These are phyloP conservation scores for Vitis hybrid DNA, from an alignment of 177 flowering plant genomes.

Conservation along the genomic window DNA sequence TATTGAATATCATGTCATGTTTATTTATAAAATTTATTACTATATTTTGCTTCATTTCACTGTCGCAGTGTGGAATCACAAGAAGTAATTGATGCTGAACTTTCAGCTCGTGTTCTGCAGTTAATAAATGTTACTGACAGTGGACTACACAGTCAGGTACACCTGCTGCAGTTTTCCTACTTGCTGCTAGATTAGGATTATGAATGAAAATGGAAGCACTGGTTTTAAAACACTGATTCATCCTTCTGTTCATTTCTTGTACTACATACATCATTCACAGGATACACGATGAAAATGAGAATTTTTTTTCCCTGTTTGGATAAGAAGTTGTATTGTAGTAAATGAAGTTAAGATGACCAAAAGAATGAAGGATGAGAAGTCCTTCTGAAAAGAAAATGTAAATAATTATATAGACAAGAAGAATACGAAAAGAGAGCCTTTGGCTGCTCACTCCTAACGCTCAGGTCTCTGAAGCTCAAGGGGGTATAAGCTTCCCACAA, in stretches of 20 bases:
- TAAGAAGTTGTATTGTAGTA: background rate
- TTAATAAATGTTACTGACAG: conserved; percentile 83
- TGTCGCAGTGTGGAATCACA: conserved; percentile 81
- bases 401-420: too few relatives aligned
- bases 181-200: conserved; percentile 4
- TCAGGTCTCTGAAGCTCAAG: too few relatives aligned
- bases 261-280: background rate
- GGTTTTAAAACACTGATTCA: background rate
- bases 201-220: background rate
- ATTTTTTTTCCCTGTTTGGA: background rate
- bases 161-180: conserved; percentile 4
- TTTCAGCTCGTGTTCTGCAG: conserved; percentile 91
- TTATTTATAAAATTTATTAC: background rate
- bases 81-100: conserved; percentile 96
- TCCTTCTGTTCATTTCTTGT: background rate
- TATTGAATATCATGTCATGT: background rate
- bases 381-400: too few relatives aligned
- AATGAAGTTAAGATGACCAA: too few relatives aligned
- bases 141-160: conserved; percentile 89
- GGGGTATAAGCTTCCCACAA: too few relatives aligned
- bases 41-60: conserved; percentile 5
- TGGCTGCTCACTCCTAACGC: too few relatives aligned
- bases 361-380: too few relatives aligned
- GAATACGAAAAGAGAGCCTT: too few relatives aligned
- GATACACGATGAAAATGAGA: background rate